Evolutionary conservation across 306 rosid genomes (phyloP).

Genomic region (Sechiopsis laciniata): DNA sequence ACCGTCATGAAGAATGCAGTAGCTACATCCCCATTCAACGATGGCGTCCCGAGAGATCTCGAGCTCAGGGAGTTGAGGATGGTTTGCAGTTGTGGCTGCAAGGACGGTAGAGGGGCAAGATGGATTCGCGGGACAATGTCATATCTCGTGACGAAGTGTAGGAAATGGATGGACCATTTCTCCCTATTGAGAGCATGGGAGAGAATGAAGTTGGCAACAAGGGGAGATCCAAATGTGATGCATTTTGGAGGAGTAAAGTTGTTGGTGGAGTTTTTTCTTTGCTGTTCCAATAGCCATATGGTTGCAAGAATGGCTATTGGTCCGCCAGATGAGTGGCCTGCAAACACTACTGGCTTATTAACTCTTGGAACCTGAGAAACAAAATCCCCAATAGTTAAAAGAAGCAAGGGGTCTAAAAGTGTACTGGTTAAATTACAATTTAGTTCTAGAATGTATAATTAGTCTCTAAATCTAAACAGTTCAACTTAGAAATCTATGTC

Average conservation of each 20-base stretch:
- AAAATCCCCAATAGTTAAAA: neutral
- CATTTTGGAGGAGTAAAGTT: conserved; percentile 28
- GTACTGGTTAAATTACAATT: too few species aligned
- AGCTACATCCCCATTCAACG: neutral
- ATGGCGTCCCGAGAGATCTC: neutral
- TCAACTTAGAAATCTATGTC: too few species aligned
- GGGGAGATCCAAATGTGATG: conserved; percentile 77
- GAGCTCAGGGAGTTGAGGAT: conserved; percentile 35
- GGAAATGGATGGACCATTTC: conserved; percentile 55
- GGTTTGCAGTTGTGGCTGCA: conserved; percentile 18
- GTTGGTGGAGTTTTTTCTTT: neutral
- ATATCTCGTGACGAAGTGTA: conserved; percentile 51
- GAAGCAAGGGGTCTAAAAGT: neutral
- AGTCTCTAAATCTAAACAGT: too few species aligned
- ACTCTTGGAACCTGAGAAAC: conserved; percentile 40
- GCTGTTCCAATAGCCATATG: conserved; percentile 49
- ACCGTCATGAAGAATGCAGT: conserved; percentile 35
- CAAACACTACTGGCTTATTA: conserved; percentile 43
- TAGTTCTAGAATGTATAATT: too few species aligned
- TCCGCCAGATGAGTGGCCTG: conserved; percentile 72
- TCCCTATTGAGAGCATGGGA: conserved; percentile 78
- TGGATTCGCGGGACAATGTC: conserved; percentile 64
- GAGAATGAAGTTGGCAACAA: conserved; percentile 53
- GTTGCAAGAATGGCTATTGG: conserved; percentile 57
- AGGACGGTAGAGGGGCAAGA: conserved; percentile 51